Conservation (phyloP, 345 rosid species). For the Luvunga scandens region DNA sequence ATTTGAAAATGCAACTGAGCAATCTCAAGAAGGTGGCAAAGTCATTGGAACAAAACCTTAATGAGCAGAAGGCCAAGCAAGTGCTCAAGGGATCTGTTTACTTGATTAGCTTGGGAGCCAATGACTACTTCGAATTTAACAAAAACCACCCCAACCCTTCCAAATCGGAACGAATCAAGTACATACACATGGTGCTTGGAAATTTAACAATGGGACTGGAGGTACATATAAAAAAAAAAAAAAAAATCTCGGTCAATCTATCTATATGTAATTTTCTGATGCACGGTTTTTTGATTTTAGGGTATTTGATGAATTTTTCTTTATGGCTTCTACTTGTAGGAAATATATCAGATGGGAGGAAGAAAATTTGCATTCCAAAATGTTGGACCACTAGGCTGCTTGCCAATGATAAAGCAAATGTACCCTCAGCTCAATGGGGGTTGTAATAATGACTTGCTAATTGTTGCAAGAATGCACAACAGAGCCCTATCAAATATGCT, state of each 20-base stretch:
- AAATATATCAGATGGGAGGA: slow-evolving; percentile 15
- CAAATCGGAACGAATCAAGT: neutral
- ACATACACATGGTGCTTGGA: neutral
- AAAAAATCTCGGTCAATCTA: neutral
- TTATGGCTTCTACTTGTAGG: slow-evolving; percentile 12
- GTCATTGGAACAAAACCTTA: neutral
- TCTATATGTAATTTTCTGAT: neutral
- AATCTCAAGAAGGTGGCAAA: slow-evolving; percentile 6
- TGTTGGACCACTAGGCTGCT: slow-evolving; percentile 34
- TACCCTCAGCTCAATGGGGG: neutral
- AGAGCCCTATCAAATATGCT: slow-evolving; percentile 10
- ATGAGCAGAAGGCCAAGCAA: neutral
- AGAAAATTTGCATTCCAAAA: slow-evolving; percentile 26
- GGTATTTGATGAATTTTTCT: no score
- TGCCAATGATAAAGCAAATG: slow-evolving; percentile 17
- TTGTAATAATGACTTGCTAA: slow-evolving; percentile 3
- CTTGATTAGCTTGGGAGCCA: slow-evolving; percentile 11
- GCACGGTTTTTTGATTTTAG: neutral
- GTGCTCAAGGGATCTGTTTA: slow-evolving; percentile 10
- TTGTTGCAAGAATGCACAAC: slow-evolving; percentile 26
- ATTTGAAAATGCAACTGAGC: neutral
- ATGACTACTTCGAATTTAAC: slow-evolving; percentile 7
- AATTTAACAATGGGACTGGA: neutral
- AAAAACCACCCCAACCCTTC: neutral
- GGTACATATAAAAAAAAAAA: neutral